A percentile compares a stretch with the other conserved stretches of the same genome.
Conservation (phyloP, 2,329 filamentous ascomycete species). For the Hyphodiscus sp. region DNA sequence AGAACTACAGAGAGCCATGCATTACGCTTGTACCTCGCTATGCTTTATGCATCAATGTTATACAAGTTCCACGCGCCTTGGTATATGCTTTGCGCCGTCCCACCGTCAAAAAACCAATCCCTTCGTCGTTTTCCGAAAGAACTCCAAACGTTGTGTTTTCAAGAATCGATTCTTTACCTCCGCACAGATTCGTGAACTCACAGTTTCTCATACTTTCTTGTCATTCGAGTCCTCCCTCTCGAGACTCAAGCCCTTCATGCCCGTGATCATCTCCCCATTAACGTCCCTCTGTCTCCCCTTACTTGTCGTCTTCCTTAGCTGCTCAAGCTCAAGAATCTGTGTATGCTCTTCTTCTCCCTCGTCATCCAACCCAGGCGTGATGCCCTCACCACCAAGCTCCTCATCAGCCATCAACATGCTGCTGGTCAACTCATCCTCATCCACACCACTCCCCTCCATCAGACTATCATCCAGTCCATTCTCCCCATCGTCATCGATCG, state of each 20-base stretch:
- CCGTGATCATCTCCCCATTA: conserved; percentile 53
- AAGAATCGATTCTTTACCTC: background rate
- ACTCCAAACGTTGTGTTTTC: background rate
- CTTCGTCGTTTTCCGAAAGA: conserved; percentile 2
- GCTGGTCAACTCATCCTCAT: conserved; percentile 22
- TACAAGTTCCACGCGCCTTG: conserved; percentile 7
- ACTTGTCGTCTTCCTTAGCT: background rate
- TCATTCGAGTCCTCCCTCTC: conserved; percentile 31
- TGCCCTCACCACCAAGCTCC: conserved; percentile 30
- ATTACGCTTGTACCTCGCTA: conserved; percentile 4
- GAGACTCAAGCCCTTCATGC: conserved; percentile 47
- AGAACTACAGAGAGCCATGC: background rate
- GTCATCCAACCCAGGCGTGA: conserved; percentile 12
- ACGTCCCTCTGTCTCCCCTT: conserved; percentile 37
- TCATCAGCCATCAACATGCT: conserved; percentile 29
- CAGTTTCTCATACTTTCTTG: conserved; percentile 14
- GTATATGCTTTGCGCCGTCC: conserved; percentile 9
- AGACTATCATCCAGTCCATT: conserved; percentile 26
- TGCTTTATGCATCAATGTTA: conserved; percentile 1
- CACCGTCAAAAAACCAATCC: no score
- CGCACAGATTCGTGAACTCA: background rate
- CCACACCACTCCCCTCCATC: conserved; percentile 18
- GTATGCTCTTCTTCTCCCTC: conserved; percentile 6
- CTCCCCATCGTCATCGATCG: conserved; percentile 42
- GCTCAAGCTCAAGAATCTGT: conserved; percentile 11